phyloP scores from a whole-genome alignment of 345 rosid genomes.

The Adansonia digitata region DNA sequence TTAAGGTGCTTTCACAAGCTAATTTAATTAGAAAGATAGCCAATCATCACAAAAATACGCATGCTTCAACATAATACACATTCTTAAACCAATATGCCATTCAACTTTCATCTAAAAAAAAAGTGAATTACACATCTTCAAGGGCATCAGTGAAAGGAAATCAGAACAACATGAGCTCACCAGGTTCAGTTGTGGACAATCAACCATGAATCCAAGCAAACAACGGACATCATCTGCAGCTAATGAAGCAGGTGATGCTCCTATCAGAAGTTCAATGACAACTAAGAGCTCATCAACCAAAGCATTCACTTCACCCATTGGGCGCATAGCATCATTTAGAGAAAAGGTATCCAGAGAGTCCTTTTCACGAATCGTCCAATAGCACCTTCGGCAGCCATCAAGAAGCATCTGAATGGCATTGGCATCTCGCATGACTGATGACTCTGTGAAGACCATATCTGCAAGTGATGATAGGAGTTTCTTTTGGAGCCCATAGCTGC shows the following conservation, averaged over 20 bases:
- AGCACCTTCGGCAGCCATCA: slow-evolving; percentile 99
- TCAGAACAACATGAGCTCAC: slow-evolving; percentile 27
- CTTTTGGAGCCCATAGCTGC: slow-evolving; percentile 96
- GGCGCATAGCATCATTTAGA: slow-evolving; percentile 51
- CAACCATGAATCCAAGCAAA: slow-evolving; percentile 90
- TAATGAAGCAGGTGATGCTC: slow-evolving; percentile 73
- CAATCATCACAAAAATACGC: background rate
- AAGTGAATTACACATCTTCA: background rate
- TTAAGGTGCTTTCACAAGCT: background rate
- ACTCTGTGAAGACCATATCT: slow-evolving; percentile 99
- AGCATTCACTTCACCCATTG: slow-evolving; percentile 93
- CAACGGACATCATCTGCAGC: slow-evolving; percentile 75
- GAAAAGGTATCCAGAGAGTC: slow-evolving; percentile 68
- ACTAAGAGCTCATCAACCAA: slow-evolving; percentile 98
- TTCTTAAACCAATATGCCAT: background rate
- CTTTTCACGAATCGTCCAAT: slow-evolving; percentile 84
- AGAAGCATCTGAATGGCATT: slow-evolving; percentile 98
- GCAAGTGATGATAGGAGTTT: slow-evolving; percentile 92
- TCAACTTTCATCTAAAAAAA: background rate
- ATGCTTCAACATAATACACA: background rate
- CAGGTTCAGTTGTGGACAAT: slow-evolving; percentile 98
- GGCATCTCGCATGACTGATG: slow-evolving; percentile 84
- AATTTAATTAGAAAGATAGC: slow-evolving; percentile 1
- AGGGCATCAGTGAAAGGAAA: background rate
- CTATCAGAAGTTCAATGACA: slow-evolving; percentile 90